phyloP scores from a whole-genome alignment of 2,329 filamentous ascomycete genomes.

The Blastomyces parvus region DNA sequence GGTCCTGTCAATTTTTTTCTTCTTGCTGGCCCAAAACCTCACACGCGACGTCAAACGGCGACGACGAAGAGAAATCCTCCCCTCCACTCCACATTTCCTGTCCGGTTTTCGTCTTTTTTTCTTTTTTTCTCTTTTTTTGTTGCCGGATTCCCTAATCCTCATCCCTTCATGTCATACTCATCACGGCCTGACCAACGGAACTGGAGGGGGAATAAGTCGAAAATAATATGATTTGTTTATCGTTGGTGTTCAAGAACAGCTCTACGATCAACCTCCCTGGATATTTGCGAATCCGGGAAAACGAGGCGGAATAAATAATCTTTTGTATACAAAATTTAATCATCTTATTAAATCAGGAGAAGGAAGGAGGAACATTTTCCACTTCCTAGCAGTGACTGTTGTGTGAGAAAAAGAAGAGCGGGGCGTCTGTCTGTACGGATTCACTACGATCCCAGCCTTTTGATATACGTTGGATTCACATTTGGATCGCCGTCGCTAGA shows the following conservation, averaged over 20 bases:
- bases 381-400: too few relatives aligned
- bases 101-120: too few relatives aligned
- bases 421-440: neutral
- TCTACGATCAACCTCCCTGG: neutral
- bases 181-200: constrained; percentile 2
- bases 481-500: neutral
- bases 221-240: neutral
- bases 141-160: neutral
- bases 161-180: neutral
- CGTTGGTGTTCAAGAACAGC: too few relatives aligned
- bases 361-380: neutral
- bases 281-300: neutral
- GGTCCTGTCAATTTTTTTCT: too few relatives aligned
- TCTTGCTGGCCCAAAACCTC: too few relatives aligned
- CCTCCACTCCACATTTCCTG: too few relatives aligned
- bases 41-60: too few relatives aligned
- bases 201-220: neutral
- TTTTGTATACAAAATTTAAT: neutral
- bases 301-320: neutral
- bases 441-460: neutral
- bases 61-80: too few relatives aligned
- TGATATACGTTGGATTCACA: neutral
- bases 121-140: too few relatives aligned
- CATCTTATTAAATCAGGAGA: neutral
- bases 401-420: neutral